Evolutionary conservation across 2,329 filamentous ascomycete species (phyloP).

Genomic region (Trichoderma breve): DNA sequence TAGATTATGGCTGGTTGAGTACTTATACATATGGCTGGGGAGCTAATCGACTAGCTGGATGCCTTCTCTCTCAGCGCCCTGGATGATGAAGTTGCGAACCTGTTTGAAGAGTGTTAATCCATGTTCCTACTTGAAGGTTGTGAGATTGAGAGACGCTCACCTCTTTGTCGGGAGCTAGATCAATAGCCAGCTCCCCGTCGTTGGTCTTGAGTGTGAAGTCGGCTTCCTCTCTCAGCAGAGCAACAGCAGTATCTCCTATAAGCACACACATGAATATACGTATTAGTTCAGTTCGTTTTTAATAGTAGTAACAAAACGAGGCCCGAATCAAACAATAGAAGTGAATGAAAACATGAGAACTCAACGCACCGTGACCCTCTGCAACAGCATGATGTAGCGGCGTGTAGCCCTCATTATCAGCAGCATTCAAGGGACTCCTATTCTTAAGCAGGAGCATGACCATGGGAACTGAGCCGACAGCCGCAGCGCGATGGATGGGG

Average conservation of each 20-base stretch:
- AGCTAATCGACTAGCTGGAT: constrained; percentile 53
- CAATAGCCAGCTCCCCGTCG: constrained; percentile 70
- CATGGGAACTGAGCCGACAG: constrained; percentile 85
- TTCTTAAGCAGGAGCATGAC: constrained; percentile 74
- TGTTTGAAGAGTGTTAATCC: constrained; percentile 31
- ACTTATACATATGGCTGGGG: background rate
- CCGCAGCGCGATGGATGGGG: constrained; percentile 86
- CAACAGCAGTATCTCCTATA: constrained; percentile 72
- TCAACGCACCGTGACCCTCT: constrained; percentile 63
- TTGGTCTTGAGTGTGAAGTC: constrained; percentile 74
- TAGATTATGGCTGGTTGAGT: constrained; percentile 4
- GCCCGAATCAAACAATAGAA: background rate
- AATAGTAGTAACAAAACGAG: background rate
- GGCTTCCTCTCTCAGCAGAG: constrained; percentile 79
- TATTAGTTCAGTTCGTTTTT: background rate
- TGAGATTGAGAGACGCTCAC: constrained; percentile 43
- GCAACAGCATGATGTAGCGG: constrained; percentile 85
- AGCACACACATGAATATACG: background rate
- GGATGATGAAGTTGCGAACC: constrained; percentile 74
- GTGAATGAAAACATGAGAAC: background rate
- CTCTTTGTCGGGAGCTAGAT: constrained; percentile 82
- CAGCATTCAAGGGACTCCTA: constrained; percentile 77
- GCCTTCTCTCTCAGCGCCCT: constrained; percentile 79
- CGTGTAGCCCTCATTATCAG: constrained; percentile 79
- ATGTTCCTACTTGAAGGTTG: background rate